Evolutionary conservation across 345 rosid species (phyloP).

Genomic region (Boechera stricta): DNA sequence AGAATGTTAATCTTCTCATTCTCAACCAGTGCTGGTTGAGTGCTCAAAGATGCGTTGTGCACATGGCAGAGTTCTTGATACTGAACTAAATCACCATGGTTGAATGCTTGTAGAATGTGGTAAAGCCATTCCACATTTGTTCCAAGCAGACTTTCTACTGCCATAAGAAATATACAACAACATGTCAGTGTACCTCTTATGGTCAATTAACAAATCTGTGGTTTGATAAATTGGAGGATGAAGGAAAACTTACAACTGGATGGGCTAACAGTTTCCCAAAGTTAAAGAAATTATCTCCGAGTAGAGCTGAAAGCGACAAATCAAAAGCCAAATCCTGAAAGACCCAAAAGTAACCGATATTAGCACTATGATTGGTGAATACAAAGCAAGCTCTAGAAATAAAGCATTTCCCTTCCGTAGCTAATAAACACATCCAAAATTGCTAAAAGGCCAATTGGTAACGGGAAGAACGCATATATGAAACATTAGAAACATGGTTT

Average conservation of each 20-base stretch:
- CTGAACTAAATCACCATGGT: conserved; percentile 78
- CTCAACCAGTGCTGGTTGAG: conserved; percentile 95
- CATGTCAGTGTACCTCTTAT: conserved; percentile 9
- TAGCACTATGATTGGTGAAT: conserved; percentile 5
- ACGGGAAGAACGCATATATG: not conserved
- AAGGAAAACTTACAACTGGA: conserved; percentile 70
- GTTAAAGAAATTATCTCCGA: conserved; percentile 96
- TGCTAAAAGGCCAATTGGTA: not conserved
- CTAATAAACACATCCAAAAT: not conserved
- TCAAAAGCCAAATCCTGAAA: conserved; percentile 61
- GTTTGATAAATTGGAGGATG: not conserved
- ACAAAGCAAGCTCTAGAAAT: not conserved
- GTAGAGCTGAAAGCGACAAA: conserved; percentile 70
- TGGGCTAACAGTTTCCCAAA: conserved; percentile 98
- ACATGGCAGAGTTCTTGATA: conserved; percentile 86
- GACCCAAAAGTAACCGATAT: not conserved
- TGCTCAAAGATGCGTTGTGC: conserved; percentile 73
- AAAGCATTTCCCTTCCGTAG: not conserved
- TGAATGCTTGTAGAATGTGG: conserved; percentile 92
- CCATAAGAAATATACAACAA: conserved; percentile 20
- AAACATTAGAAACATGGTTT: not conserved
- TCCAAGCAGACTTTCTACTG: conserved; percentile 87
- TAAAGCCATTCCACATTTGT: conserved; percentile 94
- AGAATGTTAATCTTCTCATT: conserved; percentile 95
- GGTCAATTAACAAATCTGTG: not conserved